Base-by-base conservation (phyloP, 345 rosid genomes). In the Melaleuca alternifolia region DNA sequence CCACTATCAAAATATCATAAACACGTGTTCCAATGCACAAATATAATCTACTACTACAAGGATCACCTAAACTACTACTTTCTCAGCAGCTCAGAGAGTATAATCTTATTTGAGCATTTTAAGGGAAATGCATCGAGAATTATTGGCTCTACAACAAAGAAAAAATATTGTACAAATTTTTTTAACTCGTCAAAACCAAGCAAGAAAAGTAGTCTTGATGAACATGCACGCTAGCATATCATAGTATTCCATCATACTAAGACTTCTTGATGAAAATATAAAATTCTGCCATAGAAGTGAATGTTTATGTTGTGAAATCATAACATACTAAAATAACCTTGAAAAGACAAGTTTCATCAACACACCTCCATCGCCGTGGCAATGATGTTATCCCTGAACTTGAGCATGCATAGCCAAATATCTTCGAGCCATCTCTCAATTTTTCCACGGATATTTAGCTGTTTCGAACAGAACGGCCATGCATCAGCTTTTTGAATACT, bases 391-490 rank as follows among this genome's bases (percentile, higher is more conserved):
- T 95, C 98, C 89, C 96, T 97, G 92, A 95, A 94, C 90, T 94
- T 93, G 87, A 92, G 89, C 94, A 94, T 92, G 96, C 95, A 94
- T 83, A 90, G 85, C 99, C 99, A 97, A 87, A 97, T 91, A 87
- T 96, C 98, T 88, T 93, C 95, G 33, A 92, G 89, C 97, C 96
- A 94, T 84, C 92, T 88, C 65, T 95, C 96, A 89, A 97, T 94
- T 89, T 94, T 93, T 86, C 96, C 94, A 82, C 56, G 90, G 88
- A 85, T 92, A 59, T 87, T 94, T 89, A 92, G 91, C 97, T 97
- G 90, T 33, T 54, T 21, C 84, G 77, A 85, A 61, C 86, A 86
- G 44, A 86, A 85, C 82, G 33, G 90, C 76, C 62, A 30, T 20
- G 86, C 37, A 71, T 81, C 54, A 87, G 85, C 13, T 84, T 65